Percentiles rank a stretch among this genome's conserved stretches.
phyloP scores from a whole-genome alignment of 2,329 filamentous ascomycete genomes.

The Arthrobotrys conoides region DNA sequence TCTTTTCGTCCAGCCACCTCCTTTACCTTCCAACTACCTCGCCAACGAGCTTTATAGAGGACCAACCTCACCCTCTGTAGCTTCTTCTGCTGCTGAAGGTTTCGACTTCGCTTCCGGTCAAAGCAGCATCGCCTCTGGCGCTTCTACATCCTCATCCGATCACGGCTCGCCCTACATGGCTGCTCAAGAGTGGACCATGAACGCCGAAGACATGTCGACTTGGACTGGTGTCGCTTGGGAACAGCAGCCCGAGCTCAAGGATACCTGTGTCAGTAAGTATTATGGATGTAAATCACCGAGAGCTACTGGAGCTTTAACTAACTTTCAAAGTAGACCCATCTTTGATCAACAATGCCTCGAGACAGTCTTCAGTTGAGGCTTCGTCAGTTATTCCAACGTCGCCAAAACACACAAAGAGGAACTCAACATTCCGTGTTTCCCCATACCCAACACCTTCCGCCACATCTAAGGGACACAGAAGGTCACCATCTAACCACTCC shows the following conservation, averaged over 20 bases:
- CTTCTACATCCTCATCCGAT: constrained; percentile 58
- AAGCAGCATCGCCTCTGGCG: constrained; percentile 58
- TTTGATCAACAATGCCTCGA: constrained; percentile 58
- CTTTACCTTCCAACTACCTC: constrained; percentile 59
- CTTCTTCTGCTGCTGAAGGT: constrained; percentile 53
- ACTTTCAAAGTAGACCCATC: constrained; percentile 55
- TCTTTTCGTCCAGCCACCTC: constrained; percentile 58
- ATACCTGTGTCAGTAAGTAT: constrained; percentile 59
- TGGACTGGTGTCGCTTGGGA: constrained; percentile 58
- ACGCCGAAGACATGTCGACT: constrained; percentile 34
- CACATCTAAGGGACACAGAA: constrained; percentile 53
- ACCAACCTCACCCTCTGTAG: constrained; percentile 54
- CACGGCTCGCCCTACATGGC: constrained; percentile 58
- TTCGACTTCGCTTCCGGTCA: constrained; percentile 59
- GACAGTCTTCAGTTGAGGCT: constrained; percentile 53
- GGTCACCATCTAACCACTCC: constrained; percentile 48
- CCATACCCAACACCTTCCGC: constrained; percentile 54
- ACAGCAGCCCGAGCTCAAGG: constrained; percentile 56
- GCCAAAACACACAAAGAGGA: constrained; percentile 58
- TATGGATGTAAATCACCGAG: not conserved
- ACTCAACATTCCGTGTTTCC: constrained; percentile 55
- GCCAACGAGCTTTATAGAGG: constrained; percentile 56
- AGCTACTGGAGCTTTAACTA: constrained; percentile 27
- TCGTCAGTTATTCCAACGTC: constrained; percentile 43
- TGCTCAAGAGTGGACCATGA: constrained; percentile 59